A percentile compares a stretch with the other conserved stretches of the same genome.
These are phyloP conservation scores for Sequoia sempervirens DNA, from an alignment of 75 land plant genomes.

Conservation along the genomic window DNA sequence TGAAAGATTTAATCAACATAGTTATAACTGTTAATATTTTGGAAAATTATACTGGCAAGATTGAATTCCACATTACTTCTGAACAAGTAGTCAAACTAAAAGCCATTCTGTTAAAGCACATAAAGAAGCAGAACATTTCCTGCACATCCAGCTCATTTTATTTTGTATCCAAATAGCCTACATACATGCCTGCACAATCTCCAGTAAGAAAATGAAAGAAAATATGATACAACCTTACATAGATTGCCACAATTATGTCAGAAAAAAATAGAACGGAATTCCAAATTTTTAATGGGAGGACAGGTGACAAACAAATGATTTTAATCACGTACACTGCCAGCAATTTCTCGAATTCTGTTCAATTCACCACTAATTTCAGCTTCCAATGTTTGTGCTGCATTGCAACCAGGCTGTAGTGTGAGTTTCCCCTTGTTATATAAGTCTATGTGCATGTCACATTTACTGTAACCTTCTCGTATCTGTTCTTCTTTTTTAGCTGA, in stretches of 20 bases:
- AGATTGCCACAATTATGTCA: not conserved
- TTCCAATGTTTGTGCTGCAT: constrained; percentile 84
- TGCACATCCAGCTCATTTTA: not conserved
- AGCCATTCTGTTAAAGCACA: not conserved
- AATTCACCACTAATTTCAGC: constrained; percentile 52
- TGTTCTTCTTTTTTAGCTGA: constrained; percentile 31
- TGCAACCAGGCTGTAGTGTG: constrained; percentile 59
- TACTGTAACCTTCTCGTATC: constrained; percentile 49
- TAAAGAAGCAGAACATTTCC: not conserved
- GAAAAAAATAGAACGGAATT: not conserved
- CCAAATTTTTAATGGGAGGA: not conserved
- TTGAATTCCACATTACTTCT: not conserved
- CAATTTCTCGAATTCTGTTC: constrained; percentile 64
- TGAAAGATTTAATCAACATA: not conserved
- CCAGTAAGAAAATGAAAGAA: not conserved
- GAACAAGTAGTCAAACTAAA: not conserved
- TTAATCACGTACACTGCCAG: constrained; percentile 41
- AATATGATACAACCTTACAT: not conserved
- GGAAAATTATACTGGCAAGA: no score
- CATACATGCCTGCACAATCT: not conserved
- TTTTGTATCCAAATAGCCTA: not conserved
- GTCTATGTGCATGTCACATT: constrained; percentile 61
- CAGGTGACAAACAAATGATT: not conserved
- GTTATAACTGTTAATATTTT: no score
- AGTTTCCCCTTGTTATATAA: constrained; percentile 58